A percentile compares a stretch with the other conserved stretches of the same genome.
Evolutionary conservation across 257 asterid species (phyloP).

Genomic region (Rehmannia glutinosa): DNA sequence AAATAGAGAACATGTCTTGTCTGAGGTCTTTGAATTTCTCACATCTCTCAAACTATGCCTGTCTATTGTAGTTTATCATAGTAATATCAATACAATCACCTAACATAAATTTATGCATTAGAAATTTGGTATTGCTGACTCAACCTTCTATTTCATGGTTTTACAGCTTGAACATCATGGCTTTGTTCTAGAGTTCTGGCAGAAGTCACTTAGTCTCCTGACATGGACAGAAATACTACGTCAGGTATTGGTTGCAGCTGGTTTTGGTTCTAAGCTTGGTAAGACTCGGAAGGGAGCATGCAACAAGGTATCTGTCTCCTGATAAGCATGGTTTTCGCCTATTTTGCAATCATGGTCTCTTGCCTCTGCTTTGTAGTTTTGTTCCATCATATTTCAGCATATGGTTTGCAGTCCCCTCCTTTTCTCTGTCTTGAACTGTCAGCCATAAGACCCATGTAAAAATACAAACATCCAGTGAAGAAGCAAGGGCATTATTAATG

Average conservation of each 20-base stretch:
- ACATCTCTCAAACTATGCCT: not conserved
- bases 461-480: not conserved
- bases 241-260: slow-evolving; percentile 82
- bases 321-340: slow-evolving; percentile 11
- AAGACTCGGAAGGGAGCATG: slow-evolving; percentile 31
- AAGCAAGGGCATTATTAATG: not conserved
- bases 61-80: not conserved
- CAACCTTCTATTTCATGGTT: slow-evolving; percentile 15
- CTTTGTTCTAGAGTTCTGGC: slow-evolving; percentile 61
- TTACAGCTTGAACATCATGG: slow-evolving; percentile 62
- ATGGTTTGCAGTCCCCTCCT: slow-evolving; percentile 15
- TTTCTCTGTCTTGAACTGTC: not conserved
- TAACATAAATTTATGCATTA: not conserved
- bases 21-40: slow-evolving; percentile 2
- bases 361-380: slow-evolving; percentile 12
- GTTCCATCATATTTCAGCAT: slow-evolving; percentile 1
- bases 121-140: not conserved
- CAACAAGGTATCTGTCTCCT: slow-evolving; percentile 58
- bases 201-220: slow-evolving; percentile 71
- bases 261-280: slow-evolving; percentile 72
- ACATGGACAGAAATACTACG: slow-evolving; percentile 92
- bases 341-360: not conserved
- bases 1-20: not conserved
- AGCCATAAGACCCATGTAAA: not conserved
- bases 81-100: slow-evolving; percentile 1